phyloP scores from a whole-genome alignment of 2,329 filamentous ascomycete genomes.

The Diaporthe eres region DNA sequence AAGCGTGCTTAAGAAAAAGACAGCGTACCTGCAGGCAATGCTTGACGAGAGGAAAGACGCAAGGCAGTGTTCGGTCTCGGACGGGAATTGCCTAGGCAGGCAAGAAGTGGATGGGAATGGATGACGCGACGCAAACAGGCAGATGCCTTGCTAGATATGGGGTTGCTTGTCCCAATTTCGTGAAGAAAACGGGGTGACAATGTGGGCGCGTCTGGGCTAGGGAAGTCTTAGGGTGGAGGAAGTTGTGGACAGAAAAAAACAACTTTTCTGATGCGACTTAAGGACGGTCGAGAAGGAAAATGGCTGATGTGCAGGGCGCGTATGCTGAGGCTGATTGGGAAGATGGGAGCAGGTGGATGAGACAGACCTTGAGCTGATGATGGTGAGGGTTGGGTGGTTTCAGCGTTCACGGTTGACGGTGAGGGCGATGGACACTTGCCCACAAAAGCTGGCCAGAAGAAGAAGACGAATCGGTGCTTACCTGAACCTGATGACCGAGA shows the following conservation, averaged over 20 bases:
- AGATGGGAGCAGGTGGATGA: background rate
- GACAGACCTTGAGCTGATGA: background rate
- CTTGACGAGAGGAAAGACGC: background rate
- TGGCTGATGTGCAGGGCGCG: background rate
- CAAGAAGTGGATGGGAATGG: background rate
- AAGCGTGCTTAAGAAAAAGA: background rate
- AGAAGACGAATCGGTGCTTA: constrained; percentile 12
- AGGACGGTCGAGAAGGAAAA: background rate
- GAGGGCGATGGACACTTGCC: background rate
- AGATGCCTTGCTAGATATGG: background rate
- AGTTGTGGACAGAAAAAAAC: background rate
- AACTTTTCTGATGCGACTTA: background rate
- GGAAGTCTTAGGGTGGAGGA: background rate
- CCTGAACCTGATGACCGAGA: constrained; percentile 11
- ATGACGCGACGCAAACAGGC: background rate
- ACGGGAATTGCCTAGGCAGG: background rate
- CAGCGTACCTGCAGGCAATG: background rate
- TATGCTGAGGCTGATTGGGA: background rate
- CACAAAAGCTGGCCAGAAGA: background rate
- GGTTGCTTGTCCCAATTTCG: background rate
- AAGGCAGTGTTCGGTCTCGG: background rate
- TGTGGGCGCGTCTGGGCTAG: background rate
- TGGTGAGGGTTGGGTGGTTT: background rate
- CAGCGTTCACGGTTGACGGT: background rate
- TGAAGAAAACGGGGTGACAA: background rate